A percentile compares a stretch with the other conserved stretches of the same genome.
Evolutionary conservation across 768 basidiomycete species (phyloP).

Genomic region (Mycena polygramma): DNA sequence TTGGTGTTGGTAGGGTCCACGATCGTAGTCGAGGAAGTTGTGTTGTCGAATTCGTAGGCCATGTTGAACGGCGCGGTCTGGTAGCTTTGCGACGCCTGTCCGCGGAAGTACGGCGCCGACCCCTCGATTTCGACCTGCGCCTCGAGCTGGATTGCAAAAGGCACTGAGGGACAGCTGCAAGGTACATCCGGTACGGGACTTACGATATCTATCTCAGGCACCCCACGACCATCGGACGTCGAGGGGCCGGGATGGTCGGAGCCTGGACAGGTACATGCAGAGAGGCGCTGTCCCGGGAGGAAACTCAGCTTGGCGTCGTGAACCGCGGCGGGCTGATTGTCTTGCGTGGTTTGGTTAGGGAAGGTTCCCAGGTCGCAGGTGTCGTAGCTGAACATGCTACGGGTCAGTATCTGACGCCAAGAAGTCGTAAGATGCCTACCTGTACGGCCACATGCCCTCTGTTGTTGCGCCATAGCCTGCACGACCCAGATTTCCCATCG

Average conservation of each 20-base stretch:
- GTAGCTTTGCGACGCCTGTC: constrained; percentile 70
- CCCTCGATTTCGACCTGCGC: constrained; percentile 64
- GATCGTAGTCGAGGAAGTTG: constrained; percentile 54
- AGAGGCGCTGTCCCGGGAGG: constrained; percentile 81
- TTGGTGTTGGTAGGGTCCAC: constrained; percentile 57
- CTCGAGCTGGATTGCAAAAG: constrained; percentile 55
- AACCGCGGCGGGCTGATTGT: constrained; percentile 67
- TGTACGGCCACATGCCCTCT: constrained; percentile 89
- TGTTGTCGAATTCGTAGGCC: constrained; percentile 63
- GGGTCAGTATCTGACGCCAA: too few species aligned
- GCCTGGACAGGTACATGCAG: constrained; percentile 76
- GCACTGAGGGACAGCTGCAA: neutral
- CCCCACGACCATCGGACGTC: constrained; percentile 66
- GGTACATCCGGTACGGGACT: neutral
- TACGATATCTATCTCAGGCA: constrained; percentile 79
- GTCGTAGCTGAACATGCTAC: constrained; percentile 54
- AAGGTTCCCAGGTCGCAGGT: constrained; percentile 85
- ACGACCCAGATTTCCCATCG: constrained; percentile 88
- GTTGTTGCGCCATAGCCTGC: constrained; percentile 86
- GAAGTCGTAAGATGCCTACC: constrained; percentile 51
- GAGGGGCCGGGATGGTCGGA: constrained; percentile 80
- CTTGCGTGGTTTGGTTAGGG: constrained; percentile 72
- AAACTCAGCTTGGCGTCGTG: constrained; percentile 76
- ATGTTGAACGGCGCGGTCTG: constrained; percentile 74
- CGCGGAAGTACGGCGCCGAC: constrained; percentile 47